Evolutionary conservation across 257 asterid species (phyloP), one percentile per base, ranked within the genome.

Genomic region (Penstemon newberryi): DNA sequence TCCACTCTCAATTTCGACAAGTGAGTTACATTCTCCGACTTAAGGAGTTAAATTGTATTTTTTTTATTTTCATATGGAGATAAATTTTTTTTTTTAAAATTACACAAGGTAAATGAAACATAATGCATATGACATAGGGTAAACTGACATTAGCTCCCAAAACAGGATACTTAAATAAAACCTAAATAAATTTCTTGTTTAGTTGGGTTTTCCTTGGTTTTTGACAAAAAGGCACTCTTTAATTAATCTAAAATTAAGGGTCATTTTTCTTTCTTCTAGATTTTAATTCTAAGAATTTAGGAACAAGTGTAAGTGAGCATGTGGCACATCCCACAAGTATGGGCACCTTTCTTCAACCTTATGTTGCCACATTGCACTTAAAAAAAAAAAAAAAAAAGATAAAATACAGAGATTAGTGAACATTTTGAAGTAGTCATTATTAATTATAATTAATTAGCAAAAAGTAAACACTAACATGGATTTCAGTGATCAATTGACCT

Each of bases 401-500:
- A 57, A 67, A 58, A n/a, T 64, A 39, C 59, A 54, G 58, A 65
- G 53, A 45, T 56, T 52, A 68, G 56, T 37, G 44, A 49, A 63
- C 37, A 66, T 62, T 38, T 63, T 42, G 69, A 75, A 68, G 7
- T 71, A 72, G 44, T 54, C 36, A 33, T 12, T 7, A 12, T 4
- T 0, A n/a, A 15, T 5, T 0, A 11, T 9, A 19, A 53, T 66
- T 39, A 11, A 13, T 47, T 58, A 49, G 10, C 51, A 58, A 33
- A 71, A 47, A 69, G 56, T 56, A 75, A 73, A 78, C 51, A 19
- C 15, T 15, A 50, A 53, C 78, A 73, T 80, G 80, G 85, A 77
- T 78, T 80, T 83, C 86, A 83, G 91, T 71, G 84, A 80, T 19
- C 37, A 45, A 63, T 75, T 56, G 70, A 73, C 37, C 13, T 50